Conservation (phyloP, 805 yeast genomes). For the Nakazawaea holstii region DNA sequence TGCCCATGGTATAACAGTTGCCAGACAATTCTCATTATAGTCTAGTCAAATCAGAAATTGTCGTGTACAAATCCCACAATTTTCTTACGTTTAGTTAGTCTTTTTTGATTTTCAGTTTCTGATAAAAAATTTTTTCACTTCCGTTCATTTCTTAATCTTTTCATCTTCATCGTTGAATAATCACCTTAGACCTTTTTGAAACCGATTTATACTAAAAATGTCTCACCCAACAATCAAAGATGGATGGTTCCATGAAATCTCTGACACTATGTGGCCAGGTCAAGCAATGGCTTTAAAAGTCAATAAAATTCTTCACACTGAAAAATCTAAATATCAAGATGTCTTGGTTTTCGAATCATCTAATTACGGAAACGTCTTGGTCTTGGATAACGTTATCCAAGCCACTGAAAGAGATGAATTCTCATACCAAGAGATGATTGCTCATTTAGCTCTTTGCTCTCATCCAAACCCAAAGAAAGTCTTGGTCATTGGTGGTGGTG, state of each 20-base stretch:
- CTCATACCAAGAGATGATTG: constrained; percentile 96
- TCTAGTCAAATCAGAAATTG: too few species aligned
- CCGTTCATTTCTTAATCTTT: neutral
- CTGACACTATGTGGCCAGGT: constrained; percentile 98
- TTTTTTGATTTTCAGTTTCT: neutral
- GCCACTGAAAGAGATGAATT: constrained; percentile 97
- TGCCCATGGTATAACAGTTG: constrained; percentile 72
- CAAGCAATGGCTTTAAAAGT: constrained; percentile 93
- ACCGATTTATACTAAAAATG: constrained; percentile 23
- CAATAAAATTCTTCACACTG: constrained; percentile 79
- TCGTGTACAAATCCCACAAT: neutral
- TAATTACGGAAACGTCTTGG: constrained; percentile 92
- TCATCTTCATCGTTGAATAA: neutral
- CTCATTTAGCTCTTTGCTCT: constrained; percentile 87
- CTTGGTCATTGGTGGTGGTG: constrained; percentile 97
- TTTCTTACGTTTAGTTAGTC: neutral
- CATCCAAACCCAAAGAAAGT: constrained; percentile 95
- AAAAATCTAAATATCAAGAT: constrained; percentile 87
- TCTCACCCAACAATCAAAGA: constrained; percentile 60
- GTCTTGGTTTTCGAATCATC: constrained; percentile 89
- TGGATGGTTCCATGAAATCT: constrained; percentile 96
- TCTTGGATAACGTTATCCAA: constrained; percentile 91
- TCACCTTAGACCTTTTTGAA: too few species aligned
- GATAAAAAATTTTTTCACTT: neutral
- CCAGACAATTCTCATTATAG: constrained; percentile 22